Evolutionary conservation across 2,329 filamentous ascomycete genomes (phyloP), one percentile per base, ranked within the genome.

Genomic region (Microascus cirrosus): DNA sequence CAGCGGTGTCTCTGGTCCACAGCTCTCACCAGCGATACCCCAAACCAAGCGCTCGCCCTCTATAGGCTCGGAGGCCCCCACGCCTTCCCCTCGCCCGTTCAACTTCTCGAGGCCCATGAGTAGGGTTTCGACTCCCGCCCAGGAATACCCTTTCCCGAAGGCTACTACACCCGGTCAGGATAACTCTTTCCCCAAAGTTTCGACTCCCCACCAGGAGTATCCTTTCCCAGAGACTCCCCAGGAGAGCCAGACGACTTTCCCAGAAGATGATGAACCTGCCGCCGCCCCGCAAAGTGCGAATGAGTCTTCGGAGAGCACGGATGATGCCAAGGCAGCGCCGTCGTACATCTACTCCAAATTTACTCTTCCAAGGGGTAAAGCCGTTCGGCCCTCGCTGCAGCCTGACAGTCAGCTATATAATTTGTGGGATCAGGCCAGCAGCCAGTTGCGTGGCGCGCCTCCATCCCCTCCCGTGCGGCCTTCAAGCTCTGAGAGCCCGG

Each of bases 61-160:
- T 0, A 80, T 90, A 42, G 85, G 85, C 61, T 97, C 93, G 1
- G 90, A 96, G 61, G 82, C 83, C 55, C 95, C 91, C 1, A 79
- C 80, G 52, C 79, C 70, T 11, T 67, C 91, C 39, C 83, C 86
- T 13, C 82, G 86, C 18, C 88, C 90, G 1, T 93, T 95, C 73
- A 97, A 99, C 71, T 97, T 97, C 70, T 97, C 94, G 0, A 82
- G 94, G 51, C 94, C 94, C 0, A 73, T 95, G 60, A 96, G 93
- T 70, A 80, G 86, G 67, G 81, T 84, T 60, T 84, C 83, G 61
- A 84, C 80, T 13, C 82, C 82, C 18, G 73, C 66, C 52, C 73
- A 79, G 63, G 82, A 86, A n/a, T 69, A 73, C 50, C 83, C 84
- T 54, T 76, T 77, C 11, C 76, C 84, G 39, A 83, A 87, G 66